Conservation (phyloP, 352 stramenopile species). For the Phytophthora sojae region DNA sequence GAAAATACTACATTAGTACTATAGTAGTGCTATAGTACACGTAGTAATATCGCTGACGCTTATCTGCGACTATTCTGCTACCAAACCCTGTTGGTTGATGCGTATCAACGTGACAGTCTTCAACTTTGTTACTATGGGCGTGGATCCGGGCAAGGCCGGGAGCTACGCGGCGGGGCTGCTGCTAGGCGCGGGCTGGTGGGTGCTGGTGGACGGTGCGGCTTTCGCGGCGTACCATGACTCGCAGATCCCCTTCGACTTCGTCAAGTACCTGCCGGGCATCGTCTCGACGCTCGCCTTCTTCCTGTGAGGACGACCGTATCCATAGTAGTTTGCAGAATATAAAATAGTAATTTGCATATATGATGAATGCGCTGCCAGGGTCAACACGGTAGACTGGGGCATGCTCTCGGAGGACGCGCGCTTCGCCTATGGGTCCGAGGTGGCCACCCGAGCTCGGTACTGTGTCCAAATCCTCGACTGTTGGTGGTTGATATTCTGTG, state of each 20-base stretch:
- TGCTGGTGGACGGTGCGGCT: slow-evolving; percentile 62
- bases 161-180: slow-evolving; percentile 62
- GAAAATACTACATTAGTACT: no score
- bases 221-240: slow-evolving; percentile 52
- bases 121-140: slow-evolving; percentile 24
- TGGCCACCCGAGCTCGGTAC: slow-evolving; percentile 56
- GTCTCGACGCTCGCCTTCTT: slow-evolving; percentile 68
- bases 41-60: no score
- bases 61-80: no score
- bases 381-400: slow-evolving; percentile 74
- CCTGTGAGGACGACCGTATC: slow-evolving; percentile 38
- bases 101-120: no score
- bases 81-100: no score
- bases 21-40: no score
- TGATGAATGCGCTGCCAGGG: slow-evolving; percentile 20
- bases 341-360: background rate
- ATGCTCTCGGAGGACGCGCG: slow-evolving; percentile 61
- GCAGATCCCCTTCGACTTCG: slow-evolving; percentile 67
- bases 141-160: slow-evolving; percentile 46
- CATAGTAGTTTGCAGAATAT: background rate
- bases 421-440: slow-evolving; percentile 54
- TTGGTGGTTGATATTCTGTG: no score
- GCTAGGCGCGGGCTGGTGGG: slow-evolving; percentile 67
- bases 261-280: slow-evolving; percentile 65
- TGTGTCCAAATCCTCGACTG: background rate